A percentile compares a stretch with the other conserved stretches of the same genome.
phyloP scores from a whole-genome alignment of 2,329 filamentous ascomycete species.

The Hymenotorrendiella dingleyae region DNA sequence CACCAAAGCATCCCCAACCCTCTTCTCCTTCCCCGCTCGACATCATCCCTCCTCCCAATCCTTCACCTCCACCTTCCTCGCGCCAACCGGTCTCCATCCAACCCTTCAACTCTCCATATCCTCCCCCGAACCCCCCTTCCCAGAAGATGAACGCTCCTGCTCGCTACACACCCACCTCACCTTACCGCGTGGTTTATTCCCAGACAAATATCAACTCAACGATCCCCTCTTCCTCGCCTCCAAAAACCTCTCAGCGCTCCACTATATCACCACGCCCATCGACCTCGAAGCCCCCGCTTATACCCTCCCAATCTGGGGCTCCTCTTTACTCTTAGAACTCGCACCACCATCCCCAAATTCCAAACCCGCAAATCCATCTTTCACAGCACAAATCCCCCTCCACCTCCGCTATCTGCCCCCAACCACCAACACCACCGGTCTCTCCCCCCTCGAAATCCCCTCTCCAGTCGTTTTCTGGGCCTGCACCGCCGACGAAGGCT shows the following conservation, averaged over 20 bases:
- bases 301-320: conserved; percentile 71
- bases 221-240: conserved; percentile 73
- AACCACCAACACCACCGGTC: conserved; percentile 43
- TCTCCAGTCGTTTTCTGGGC: conserved; percentile 90
- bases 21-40: conserved; percentile 79
- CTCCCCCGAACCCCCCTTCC: conserved; percentile 37
- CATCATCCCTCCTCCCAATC: conserved; percentile 54
- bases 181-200: conserved; percentile 74
- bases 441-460: conserved; percentile 55
- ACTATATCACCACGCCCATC: conserved; percentile 66
- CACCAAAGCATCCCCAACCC: conserved; percentile 62
- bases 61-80: conserved; percentile 60
- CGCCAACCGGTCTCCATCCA: conserved; percentile 78
- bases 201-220: conserved; percentile 78
- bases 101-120: conserved; percentile 64
- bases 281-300: conserved; percentile 91
- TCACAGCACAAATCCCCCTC: conserved; percentile 68
- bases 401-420: conserved; percentile 73
- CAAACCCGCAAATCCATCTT: conserved; percentile 33
- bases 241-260: conserved; percentile 67
- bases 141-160: conserved; percentile 54
- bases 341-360: conserved; percentile 39
- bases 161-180: conserved; percentile 75
- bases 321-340: conserved; percentile 69
- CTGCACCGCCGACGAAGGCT: conserved; percentile 60